Base-by-base conservation (phyloP, 2,329 filamentous ascomycete genomes). In the Calycina herbarum region DNA sequence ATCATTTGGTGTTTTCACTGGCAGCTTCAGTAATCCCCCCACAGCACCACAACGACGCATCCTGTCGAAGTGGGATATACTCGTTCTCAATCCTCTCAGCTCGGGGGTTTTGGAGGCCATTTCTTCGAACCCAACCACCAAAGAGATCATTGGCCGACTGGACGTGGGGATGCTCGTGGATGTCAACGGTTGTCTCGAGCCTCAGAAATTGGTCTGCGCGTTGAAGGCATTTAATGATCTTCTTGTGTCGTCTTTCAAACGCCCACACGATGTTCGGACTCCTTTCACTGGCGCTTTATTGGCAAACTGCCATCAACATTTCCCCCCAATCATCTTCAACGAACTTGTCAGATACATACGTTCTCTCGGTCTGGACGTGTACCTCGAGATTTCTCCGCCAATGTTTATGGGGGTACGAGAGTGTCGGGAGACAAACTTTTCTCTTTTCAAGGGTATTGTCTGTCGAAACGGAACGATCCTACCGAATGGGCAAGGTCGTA, bases 401-500 rank as follows among this genome's bases (percentile, higher is more conserved):
- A 67, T 75, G 6, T 82, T 80, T 54, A 72, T 82, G 31, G 48
- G 59, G 15, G 42, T 33, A n/a, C 24, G 29, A n/a, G 59, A 42
- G 17, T 51, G 31, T 33, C 65, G 72, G 17, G 76, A 80, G 54
- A 70, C 70, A 61, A 75, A 74, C 15, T 65, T 74, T 0, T 69
- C 72, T 15, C 71, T 74, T 5, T 73, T 80, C 20, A 70, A 73
- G 1, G 80, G 80, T 3, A 63, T 81, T 48, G 76, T 82, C 58
- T 75, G 81, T 40, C 76, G 79, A 62, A 81, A 81, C 67, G 79
- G 77, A 6, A 78, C 77, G 10, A 80, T 81, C 17, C 72, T 79
- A 6, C 71, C 74, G 5, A 76, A 78, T 59, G 80, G 80, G 3
- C 73, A 78, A 57, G 74, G 78, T 24, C 74, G 79, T 24, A 79